Evolutionary conservation across 169 alveolate genomes (phyloP), one percentile per base, ranked within the genome.

Genomic region (Plasmodium berghei): DNA sequence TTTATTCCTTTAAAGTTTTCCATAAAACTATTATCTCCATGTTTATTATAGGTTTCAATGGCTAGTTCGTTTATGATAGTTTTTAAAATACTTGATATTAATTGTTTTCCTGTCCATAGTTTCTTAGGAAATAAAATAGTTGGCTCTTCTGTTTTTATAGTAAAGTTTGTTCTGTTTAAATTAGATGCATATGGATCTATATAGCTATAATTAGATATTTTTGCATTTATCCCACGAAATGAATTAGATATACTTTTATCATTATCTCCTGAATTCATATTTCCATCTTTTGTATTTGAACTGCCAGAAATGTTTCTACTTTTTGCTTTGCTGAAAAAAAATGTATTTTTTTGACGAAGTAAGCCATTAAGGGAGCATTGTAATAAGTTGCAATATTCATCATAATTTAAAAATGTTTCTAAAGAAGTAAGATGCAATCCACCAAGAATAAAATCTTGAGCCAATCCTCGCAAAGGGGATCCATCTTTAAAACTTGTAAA

Each of bases 401-500:
- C 98, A 61, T 94, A 95, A 18, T 94, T 94, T 34, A 98, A 88
- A 88, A 98, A 98, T 1, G 99, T 97, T 75, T 98, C 99, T 72
- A 97, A 95, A 20, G 96, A 93, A n/a, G 99, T 97, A 61, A 98
- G 88, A 87, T 96, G 95, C 0, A 98, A 99, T 46, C 98, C 98
- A 46, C 99, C 98, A 24, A 97, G 96, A 73, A 98, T 96, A 73
- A 97, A 97, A 77, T 97, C 99, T 95, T 99, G 99, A 34, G 98
- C 97, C 45, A 98, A 93, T 2, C 99, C 99, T 71, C 99, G 95
- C 8, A 99, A 87, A 4, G 99, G 99, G 61, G 97, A 97, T 5
- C 99, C 99, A 91, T 97, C 97, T 46, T 99, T 99, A 10, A 99
- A 99, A 14, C 97, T 99, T 10, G 98, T 95, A 92, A 97, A 98